A percentile compares a stretch with the other conserved stretches of the same genome.
These are phyloP conservation scores for Yamadazyma membranifaciens DNA, from an alignment of 1,139 yeast species.

Conservation along the genomic window DNA sequence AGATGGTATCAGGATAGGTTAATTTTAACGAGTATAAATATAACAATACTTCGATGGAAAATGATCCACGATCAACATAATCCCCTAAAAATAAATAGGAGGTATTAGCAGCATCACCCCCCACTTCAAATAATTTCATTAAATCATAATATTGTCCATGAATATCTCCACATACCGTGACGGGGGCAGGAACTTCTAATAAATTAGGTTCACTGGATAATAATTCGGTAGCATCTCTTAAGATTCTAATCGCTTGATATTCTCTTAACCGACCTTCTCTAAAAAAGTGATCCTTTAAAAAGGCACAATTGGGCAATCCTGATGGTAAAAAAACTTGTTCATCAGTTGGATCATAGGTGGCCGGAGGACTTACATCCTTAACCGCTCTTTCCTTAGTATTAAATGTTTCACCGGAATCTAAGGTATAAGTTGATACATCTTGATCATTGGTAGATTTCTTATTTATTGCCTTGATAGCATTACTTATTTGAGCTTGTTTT, in stretches of 20 bases:
- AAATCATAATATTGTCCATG: constrained; percentile 95
- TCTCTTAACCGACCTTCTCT: constrained; percentile 79
- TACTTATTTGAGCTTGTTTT: constrained; percentile 51
- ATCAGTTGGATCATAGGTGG: constrained; percentile 62
- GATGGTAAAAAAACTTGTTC: constrained; percentile 59
- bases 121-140: constrained; percentile 89
- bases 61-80: constrained; percentile 93
- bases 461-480: constrained; percentile 74
- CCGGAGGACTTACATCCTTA: constrained; percentile 66
- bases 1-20: constrained; percentile 72
- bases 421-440: constrained; percentile 56
- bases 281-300: constrained; percentile 70
- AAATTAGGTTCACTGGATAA: constrained; percentile 75
- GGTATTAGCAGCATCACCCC: constrained; percentile 80
- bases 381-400: constrained; percentile 73
- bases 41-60: constrained; percentile 83
- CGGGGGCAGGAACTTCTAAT: constrained; percentile 84
- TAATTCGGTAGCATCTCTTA: constrained; percentile 66
- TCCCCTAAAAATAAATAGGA: constrained; percentile 89
- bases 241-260: constrained; percentile 68
- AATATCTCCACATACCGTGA: constrained; percentile 93
- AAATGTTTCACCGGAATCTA: constrained; percentile 67
- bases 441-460: constrained; percentile 33
- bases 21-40: constrained; percentile 80
- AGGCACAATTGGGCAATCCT: constrained; percentile 73